A percentile compares a stretch with the other conserved stretches of the same genome.
Evolutionary conservation across 1,284 basidiomycete genomes (phyloP).

Genomic region (Rhodofomes roseus): DNA sequence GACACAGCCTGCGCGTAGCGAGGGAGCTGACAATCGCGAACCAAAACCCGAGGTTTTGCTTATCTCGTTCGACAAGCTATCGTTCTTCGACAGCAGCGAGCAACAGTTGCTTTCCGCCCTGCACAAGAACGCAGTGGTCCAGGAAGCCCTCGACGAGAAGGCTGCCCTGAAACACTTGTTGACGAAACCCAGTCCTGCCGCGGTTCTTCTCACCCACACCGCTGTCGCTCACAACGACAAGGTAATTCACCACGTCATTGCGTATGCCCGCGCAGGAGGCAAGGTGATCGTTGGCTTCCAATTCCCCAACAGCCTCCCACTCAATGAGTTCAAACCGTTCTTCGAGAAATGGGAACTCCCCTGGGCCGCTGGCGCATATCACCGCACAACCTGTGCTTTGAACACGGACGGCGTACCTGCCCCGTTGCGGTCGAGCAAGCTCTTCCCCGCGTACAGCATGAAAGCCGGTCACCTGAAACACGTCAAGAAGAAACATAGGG

Average conservation of each 20-base stretch:
- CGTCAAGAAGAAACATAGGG: conserved; percentile 8
- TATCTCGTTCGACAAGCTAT: conserved; percentile 11
- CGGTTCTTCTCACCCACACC: conserved; percentile 14
- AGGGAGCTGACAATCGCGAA: neutral
- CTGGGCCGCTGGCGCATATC: conserved; percentile 14
- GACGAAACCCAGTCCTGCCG: conserved; percentile 4
- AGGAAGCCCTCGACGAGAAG: neutral
- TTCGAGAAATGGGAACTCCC: conserved; percentile 14
- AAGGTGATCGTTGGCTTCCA: conserved; percentile 15
- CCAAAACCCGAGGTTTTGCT: conserved; percentile 8
- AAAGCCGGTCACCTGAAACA: conserved; percentile 14
- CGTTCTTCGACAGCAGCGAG: conserved; percentile 6
- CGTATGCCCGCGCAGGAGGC: conserved; percentile 12
- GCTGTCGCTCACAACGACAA: neutral
- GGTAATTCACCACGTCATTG: conserved; percentile 6
- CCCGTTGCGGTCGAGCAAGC: conserved; percentile 9
- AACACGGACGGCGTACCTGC: conserved; percentile 17
- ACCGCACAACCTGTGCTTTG: conserved; percentile 15
- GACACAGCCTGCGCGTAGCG: too few species aligned
- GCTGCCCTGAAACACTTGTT: conserved; percentile 8
- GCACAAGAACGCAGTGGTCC: conserved; percentile 8
- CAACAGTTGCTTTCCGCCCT: conserved; percentile 11
- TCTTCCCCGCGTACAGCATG: conserved; percentile 15
- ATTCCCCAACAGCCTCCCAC: conserved; percentile 9
- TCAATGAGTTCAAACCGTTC: neutral